Base-by-base conservation (phyloP, 768 basidiomycete species). In the Termitomyces sp. region DNA sequence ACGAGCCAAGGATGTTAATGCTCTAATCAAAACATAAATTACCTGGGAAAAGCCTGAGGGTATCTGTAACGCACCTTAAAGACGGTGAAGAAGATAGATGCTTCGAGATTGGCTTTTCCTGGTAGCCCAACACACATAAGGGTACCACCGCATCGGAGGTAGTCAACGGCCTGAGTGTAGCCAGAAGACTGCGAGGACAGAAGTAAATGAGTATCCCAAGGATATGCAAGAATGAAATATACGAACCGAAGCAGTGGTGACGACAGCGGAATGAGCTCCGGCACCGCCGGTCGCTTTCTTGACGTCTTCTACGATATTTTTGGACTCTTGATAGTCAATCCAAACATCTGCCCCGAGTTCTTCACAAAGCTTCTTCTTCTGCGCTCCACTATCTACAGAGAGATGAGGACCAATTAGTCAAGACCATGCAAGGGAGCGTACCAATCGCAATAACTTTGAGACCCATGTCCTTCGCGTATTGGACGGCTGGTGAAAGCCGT, bases 91-190 rank as follows among this genome's bases (percentile, higher is more conserved):
- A 90, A 91, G 65, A 90, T 88, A 32, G 84, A 82, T 0, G 86
- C 84, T 24, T 77, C 76, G 6, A 91, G 73, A 9, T 73, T 81
- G 1, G 86, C 86, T 35, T 84, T 78, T 5, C 82, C 82, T 1
- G 92, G 92, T 1, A 94, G 75, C 28, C 92, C 92, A 53, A 95
- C 90, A 18, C 82, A 88, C 81, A 94, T 89, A 57, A 94, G 78
- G 4, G 81, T 84, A 12, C 91, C 91, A 36, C 85, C 84, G 4
- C 80, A 77, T 36, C 91, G 84, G 57, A 96, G 79, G 73, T 95
- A 95, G 59, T 91, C 86, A 9, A 90, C 69, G 6, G 87, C 89
- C 71, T 89, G 84, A 5, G 73, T 67, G 59, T 81, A 82, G 1
- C 78, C 78, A 5, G 75, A 69, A 11, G 71, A 63, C 77, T 78